Evolutionary conservation across 768 basidiomycete genomes (phyloP).

Genomic region (Tephrocybe sp.): DNA sequence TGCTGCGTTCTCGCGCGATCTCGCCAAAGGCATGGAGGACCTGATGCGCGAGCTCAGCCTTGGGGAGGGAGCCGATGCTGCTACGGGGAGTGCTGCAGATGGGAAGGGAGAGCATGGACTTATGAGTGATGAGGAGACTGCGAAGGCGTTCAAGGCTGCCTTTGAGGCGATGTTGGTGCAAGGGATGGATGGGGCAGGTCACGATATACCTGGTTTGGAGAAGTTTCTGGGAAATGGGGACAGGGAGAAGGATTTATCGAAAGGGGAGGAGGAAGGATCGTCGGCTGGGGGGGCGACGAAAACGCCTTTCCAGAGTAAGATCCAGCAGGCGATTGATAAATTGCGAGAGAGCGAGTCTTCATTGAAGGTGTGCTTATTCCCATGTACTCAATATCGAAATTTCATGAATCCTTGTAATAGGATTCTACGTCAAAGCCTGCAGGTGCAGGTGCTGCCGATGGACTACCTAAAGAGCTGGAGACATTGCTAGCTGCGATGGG

Average conservation of each 20-base stretch:
- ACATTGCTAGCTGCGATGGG: slow-evolving; percentile 50
- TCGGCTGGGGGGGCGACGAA: slow-evolving; percentile 32
- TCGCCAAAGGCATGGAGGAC: slow-evolving; percentile 48
- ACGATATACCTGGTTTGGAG: no score
- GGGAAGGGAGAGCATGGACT: neutral
- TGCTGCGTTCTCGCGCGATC: slow-evolving; percentile 42
- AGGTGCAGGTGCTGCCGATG: slow-evolving; percentile 11
- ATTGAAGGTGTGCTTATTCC: slow-evolving; percentile 35
- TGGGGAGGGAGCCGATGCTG: slow-evolving; percentile 18
- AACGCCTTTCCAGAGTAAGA: slow-evolving; percentile 64
- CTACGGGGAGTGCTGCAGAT: no score
- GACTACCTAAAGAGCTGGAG: slow-evolving; percentile 40
- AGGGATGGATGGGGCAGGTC: slow-evolving; percentile 7
- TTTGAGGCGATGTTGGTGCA: slow-evolving; percentile 20
- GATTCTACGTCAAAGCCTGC: slow-evolving; percentile 7
- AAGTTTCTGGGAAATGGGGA: slow-evolving; percentile 4
- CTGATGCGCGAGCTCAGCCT: slow-evolving; percentile 43
- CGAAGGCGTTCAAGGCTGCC: slow-evolving; percentile 3
- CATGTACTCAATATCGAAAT: neutral
- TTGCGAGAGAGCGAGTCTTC: slow-evolving; percentile 65
- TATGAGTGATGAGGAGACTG: neutral
- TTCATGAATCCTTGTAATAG: neutral
- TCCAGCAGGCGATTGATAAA: slow-evolving; percentile 72
- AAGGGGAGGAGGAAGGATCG: no score
- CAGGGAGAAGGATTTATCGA: slow-evolving; percentile 1